phyloP scores from a whole-genome alignment of 768 basidiomycete genomes.

The Tricholoma matsutake region DNA sequence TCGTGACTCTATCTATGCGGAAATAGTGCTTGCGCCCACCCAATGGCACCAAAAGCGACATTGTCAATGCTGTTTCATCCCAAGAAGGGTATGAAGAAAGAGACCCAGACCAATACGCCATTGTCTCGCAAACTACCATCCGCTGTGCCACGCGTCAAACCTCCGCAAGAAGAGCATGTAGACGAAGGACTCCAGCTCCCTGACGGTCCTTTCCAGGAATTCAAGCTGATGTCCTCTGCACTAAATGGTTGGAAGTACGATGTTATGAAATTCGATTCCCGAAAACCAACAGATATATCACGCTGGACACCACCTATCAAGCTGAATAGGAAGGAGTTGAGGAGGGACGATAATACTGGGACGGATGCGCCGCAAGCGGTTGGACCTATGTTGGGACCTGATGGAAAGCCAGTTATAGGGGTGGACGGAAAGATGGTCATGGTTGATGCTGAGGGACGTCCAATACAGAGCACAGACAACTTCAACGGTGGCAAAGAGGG shows the following conservation, averaged over 20 bases:
- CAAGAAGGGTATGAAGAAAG: constrained; percentile 50
- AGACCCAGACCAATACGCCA: constrained; percentile 21
- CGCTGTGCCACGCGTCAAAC: constrained; percentile 38
- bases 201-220: constrained; percentile 70
- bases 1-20: constrained; percentile 1
- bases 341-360: constrained; percentile 41
- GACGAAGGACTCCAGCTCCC: constrained; percentile 57
- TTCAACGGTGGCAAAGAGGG: constrained; percentile 29
- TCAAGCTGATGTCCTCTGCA: constrained; percentile 72
- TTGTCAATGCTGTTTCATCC: constrained; percentile 61
- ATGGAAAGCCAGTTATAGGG: constrained; percentile 83
- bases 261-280: constrained; percentile 86
- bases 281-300: constrained; percentile 66
- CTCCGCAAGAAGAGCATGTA: constrained; percentile 35
- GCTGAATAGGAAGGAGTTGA: constrained; percentile 82
- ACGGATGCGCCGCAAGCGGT: constrained; percentile 49
- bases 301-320: constrained; percentile 75
- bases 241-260: constrained; percentile 90
- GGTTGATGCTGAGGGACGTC: constrained; percentile 76
- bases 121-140: constrained; percentile 38
- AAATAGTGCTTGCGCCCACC: constrained; percentile 7
- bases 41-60: constrained; percentile 43
- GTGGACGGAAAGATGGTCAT: constrained; percentile 74
- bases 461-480: constrained; percentile 44
- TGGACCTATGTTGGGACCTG: constrained; percentile 72